These are phyloP conservation scores for Neonectria faginata DNA, from an alignment of 2,329 filamentous ascomycete species.

Conservation along the genomic window DNA sequence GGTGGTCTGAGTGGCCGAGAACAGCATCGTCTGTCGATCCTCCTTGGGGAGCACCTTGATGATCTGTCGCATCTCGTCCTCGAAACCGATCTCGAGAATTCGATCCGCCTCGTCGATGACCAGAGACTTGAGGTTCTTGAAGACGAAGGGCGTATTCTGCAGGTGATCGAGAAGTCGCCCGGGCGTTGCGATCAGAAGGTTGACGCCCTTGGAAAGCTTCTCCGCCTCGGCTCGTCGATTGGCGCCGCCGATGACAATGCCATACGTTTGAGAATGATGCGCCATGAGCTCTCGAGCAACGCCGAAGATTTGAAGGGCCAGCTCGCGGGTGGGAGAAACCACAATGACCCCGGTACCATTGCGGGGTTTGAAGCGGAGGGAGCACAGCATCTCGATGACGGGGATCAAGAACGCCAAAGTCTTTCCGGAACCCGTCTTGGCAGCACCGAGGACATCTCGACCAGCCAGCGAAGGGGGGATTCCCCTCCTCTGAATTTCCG, in stretches of 20 bases:
- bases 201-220: conserved; percentile 94
- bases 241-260: conserved; percentile 95
- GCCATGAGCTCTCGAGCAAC: conserved; percentile 94
- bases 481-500: conserved; percentile 87
- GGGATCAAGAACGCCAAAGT: conserved; percentile 95
- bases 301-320: conserved; percentile 95
- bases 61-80: conserved; percentile 97
- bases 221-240: conserved; percentile 92
- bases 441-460: conserved; percentile 91
- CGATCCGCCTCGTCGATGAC: conserved; percentile 98
- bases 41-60: conserved; percentile 92
- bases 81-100: conserved; percentile 96
- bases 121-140: conserved; percentile 92
- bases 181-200: conserved; percentile 92
- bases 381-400: conserved; percentile 90
- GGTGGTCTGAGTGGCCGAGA: conserved; percentile 97
- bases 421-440: conserved; percentile 96
- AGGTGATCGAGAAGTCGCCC: conserved; percentile 94
- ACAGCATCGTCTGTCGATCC: conserved; percentile 95
- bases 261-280: conserved; percentile 92
- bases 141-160: conserved; percentile 90
- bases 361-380: conserved; percentile 91
- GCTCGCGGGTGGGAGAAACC: conserved; percentile 91
- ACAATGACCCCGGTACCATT: conserved; percentile 94
- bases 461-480: conserved; percentile 92